Conservation (phyloP, 2,329 filamentous ascomycete genomes). For the Catunica adiposa region DNA sequence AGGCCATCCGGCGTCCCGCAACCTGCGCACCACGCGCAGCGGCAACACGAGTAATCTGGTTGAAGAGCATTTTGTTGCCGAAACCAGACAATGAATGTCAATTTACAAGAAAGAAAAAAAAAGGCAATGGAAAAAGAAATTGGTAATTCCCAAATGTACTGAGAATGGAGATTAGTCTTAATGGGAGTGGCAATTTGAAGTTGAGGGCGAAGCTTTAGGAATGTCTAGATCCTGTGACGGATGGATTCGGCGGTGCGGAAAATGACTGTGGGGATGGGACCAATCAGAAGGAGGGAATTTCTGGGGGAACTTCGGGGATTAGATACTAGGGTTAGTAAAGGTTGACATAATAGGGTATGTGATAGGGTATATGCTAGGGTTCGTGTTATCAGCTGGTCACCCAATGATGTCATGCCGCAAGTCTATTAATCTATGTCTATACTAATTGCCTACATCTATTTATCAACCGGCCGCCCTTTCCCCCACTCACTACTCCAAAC, state of each 20-base stretch:
- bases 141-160: too few relatives aligned
- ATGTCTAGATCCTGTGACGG: not conserved
- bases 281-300: conserved; percentile 1
- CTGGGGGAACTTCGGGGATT: not conserved
- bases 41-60: conserved; percentile 40
- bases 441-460: too few relatives aligned
- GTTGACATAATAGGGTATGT: too few relatives aligned
- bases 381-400: too few relatives aligned
- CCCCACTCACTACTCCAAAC: conserved; percentile 49
- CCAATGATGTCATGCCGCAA: too few relatives aligned
- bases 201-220: too few relatives aligned
- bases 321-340: not conserved
- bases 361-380: too few relatives aligned
- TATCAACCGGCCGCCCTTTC: not conserved
- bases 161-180: conserved; percentile 6
- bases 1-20: conserved; percentile 56
- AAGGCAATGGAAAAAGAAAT: not conserved
- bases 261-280: not conserved
- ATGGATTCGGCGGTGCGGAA: not conserved
- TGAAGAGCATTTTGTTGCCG: conserved; percentile 7
- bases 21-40: conserved; percentile 38
- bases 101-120: not conserved
- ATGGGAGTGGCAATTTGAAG: too few relatives aligned
- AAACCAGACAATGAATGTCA: not conserved
- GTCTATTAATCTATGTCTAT: too few relatives aligned